A percentile compares a stretch with the other conserved stretches of the same genome.
phyloP scores from a whole-genome alignment of 495 filamentous ascomycete species.

The Filosporella fistucella region DNA sequence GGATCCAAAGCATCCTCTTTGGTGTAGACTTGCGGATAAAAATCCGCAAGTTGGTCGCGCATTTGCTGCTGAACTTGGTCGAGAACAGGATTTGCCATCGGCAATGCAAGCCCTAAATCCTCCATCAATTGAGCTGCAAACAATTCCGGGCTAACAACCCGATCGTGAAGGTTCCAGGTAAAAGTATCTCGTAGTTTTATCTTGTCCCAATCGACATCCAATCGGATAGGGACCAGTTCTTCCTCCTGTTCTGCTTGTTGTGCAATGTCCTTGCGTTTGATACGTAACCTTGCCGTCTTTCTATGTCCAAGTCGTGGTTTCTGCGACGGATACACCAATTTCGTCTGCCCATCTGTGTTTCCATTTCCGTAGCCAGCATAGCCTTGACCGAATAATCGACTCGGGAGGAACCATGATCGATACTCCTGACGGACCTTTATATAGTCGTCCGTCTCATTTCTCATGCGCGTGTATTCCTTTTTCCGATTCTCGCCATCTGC shows the following conservation, averaged over 20 bases:
- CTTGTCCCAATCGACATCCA: conserved; percentile 95
- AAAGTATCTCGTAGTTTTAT: conserved; percentile 96
- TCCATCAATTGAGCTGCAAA: conserved; percentile 90
- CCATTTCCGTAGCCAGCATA: conserved; percentile 90
- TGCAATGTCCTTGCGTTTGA: conserved; percentile 71
- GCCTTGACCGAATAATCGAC: conserved; percentile 61
- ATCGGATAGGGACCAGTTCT: conserved; percentile 81
- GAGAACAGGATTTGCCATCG: conserved; percentile 63
- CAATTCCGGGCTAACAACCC: conserved; percentile 67
- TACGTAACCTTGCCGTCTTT: conserved; percentile 62
- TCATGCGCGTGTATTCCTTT: conserved; percentile 32
- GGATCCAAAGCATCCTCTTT: conserved; percentile 90
- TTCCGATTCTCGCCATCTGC: conserved; percentile 30
- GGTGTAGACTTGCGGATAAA: conserved; percentile 83
- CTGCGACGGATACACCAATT: conserved; percentile 69
- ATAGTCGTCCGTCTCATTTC: conserved; percentile 42
- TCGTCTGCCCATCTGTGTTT: conserved; percentile 57
- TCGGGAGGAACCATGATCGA: conserved; percentile 38
- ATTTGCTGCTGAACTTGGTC: conserved; percentile 78
- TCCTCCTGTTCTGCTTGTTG: conserved; percentile 86
- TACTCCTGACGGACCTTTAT: conserved; percentile 44
- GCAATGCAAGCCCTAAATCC: conserved; percentile 70
- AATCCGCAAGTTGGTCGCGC: conserved; percentile 86
- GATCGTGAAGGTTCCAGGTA: conserved; percentile 96
- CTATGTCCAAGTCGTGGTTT: conserved; percentile 70